These are phyloP conservation scores for Phaeotremella fagi DNA, from an alignment of 768 basidiomycete genomes.

Conservation along the genomic window DNA sequence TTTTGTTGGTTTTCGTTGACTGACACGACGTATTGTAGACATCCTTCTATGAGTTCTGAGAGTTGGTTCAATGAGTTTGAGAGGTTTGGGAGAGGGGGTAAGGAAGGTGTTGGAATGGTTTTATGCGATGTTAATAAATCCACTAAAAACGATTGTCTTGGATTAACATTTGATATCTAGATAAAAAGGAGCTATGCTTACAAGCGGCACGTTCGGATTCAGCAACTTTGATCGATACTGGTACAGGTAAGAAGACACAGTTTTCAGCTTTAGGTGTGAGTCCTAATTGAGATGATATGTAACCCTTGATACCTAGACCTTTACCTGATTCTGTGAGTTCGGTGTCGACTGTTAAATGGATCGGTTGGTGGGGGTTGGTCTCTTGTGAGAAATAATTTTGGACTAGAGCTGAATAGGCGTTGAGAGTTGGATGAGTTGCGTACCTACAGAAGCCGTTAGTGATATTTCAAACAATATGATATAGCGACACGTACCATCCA, in stretches of 20 bases:
- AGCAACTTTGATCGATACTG: conserved; percentile 76
- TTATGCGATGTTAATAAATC: conserved; percentile 58
- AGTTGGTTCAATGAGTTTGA: conserved; percentile 68
- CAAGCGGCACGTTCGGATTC: conserved; percentile 79
- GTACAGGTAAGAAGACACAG: conserved; percentile 87
- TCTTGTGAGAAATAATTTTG: conserved; percentile 97
- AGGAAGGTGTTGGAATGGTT: conserved; percentile 47
- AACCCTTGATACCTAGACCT: conserved; percentile 75
- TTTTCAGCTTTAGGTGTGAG: conserved; percentile 87
- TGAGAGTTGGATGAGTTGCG: conserved; percentile 82
- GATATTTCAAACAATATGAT: background rate
- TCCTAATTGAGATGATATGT: conserved; percentile 82
- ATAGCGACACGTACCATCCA: conserved; percentile 67
- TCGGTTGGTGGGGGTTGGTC: conserved; percentile 77
- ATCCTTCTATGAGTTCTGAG: conserved; percentile 73
- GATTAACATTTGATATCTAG: conserved; percentile 9
- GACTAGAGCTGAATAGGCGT: conserved; percentile 92
- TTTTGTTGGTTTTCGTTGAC: conserved; percentile 72
- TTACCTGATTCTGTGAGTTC: conserved; percentile 54
- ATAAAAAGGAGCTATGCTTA: conserved; percentile 41
- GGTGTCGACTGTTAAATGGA: conserved; percentile 87
- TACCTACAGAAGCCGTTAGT: conserved; percentile 58
- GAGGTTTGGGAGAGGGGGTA: conserved; percentile 67
- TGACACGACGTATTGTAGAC: conserved; percentile 74
- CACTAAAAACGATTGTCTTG: conserved; percentile 52